These are phyloP conservation scores for Sphaerulina musiva DNA, from an alignment of 2,329 filamentous ascomycete genomes.

Conservation along the genomic window DNA sequence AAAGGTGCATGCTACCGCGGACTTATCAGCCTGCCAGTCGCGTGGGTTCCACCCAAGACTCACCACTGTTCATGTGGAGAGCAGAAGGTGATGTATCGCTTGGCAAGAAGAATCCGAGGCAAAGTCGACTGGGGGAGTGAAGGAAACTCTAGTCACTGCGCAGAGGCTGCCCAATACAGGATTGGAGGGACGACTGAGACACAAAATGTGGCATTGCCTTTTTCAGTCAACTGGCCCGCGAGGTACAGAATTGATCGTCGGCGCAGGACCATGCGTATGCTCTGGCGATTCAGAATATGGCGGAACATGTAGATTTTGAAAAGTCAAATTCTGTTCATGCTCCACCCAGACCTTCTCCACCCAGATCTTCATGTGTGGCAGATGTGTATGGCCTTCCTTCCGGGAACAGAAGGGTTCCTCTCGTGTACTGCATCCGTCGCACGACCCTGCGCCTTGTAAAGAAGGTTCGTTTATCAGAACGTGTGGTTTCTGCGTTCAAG, in stretches of 20 bases:
- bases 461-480: too few relatives aligned
- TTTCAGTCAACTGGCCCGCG: too few relatives aligned
- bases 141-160: neutral
- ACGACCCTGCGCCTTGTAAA: too few relatives aligned
- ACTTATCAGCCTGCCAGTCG: neutral
- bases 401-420: too few relatives aligned
- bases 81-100: neutral
- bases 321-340: too few relatives aligned
- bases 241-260: neutral
- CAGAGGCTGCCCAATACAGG: neutral
- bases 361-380: too few relatives aligned
- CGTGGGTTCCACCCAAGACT: conserved; percentile 3
- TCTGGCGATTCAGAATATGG: neutral
- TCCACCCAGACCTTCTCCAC: too few relatives aligned
- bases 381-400: too few relatives aligned
- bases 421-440: too few relatives aligned
- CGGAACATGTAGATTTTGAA: too few relatives aligned
- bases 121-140: neutral
- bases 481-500: too few relatives aligned
- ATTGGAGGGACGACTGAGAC: neutral
- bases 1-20: conserved; percentile 4
- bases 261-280: neutral
- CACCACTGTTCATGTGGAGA: neutral
- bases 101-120: neutral
- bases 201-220: neutral